Percentiles rank a stretch among this genome's conserved stretches.
These are phyloP conservation scores for Paracamarosporium sp. DNA, from an alignment of 2,329 filamentous ascomycete species.

Conservation along the genomic window DNA sequence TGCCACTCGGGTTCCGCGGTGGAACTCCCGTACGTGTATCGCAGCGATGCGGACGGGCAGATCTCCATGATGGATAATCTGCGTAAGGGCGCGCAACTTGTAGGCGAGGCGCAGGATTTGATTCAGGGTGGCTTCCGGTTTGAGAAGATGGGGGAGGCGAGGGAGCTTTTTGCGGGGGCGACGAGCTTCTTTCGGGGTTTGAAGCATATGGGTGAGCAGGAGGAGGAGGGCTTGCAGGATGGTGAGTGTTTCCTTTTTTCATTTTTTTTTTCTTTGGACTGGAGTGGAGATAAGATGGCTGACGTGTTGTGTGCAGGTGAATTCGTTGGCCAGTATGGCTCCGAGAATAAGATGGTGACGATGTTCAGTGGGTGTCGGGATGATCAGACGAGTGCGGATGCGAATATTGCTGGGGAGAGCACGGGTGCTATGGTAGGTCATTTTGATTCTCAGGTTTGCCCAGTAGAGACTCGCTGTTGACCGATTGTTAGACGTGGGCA, in stretches of 20 bases:
- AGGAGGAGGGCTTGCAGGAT: slow-evolving; percentile 49
- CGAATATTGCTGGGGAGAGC: slow-evolving; percentile 51
- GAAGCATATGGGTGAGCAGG: slow-evolving; percentile 53
- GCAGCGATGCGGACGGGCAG: slow-evolving; percentile 63
- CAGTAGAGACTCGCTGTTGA: slow-evolving; percentile 5
- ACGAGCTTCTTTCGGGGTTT: slow-evolving; percentile 62
- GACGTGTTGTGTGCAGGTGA: neutral
- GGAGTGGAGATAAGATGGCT: neutral
- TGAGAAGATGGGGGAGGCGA: slow-evolving; percentile 58
- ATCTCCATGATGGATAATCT: slow-evolving; percentile 64
- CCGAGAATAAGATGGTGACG: slow-evolving; percentile 56
- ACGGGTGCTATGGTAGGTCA: slow-evolving; percentile 51
- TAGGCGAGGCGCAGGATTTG: slow-evolving; percentile 58
- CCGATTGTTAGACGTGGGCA: slow-evolving; percentile 46
- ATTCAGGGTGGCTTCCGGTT: slow-evolving; percentile 60
- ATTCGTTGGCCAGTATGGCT: slow-evolving; percentile 53
- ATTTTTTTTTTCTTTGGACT: too few species aligned
- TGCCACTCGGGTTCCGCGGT: slow-evolving; percentile 67
- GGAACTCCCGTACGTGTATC: slow-evolving; percentile 66
- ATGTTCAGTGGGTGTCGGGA: slow-evolving; percentile 61
- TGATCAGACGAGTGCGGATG: slow-evolving; percentile 60
- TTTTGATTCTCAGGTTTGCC: neutral
- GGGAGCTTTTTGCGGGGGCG: slow-evolving; percentile 60
- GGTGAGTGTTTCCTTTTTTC: slow-evolving; percentile 21
- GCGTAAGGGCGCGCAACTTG: slow-evolving; percentile 57